Conservation (phyloP, 2,329 filamentous ascomycete species). For the Akanthomyces lecanii region DNA sequence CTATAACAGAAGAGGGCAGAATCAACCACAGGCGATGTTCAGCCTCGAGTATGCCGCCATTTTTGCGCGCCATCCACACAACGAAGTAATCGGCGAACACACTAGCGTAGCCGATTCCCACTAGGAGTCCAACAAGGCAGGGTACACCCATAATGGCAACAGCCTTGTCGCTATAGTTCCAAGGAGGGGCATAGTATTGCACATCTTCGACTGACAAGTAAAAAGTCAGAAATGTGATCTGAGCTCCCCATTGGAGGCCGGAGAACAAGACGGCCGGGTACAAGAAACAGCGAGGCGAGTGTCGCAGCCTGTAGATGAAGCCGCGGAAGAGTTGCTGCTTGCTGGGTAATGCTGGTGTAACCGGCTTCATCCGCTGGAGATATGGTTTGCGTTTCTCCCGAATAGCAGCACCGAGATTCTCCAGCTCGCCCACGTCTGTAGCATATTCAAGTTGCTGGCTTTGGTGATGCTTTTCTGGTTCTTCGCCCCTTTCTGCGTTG, state of each 20-base stretch:
- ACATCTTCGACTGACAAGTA: slow-evolving; percentile 56
- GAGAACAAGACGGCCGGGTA: slow-evolving; percentile 56
- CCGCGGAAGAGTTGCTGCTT: slow-evolving; percentile 41
- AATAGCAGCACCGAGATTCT: not conserved
- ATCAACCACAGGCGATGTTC: slow-evolving; percentile 51
- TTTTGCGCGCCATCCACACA: slow-evolving; percentile 49
- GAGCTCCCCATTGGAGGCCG: slow-evolving; percentile 55
- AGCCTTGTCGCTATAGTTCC: slow-evolving; percentile 50
- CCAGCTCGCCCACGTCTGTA: not conserved
- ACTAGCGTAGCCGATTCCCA: slow-evolving; percentile 55
- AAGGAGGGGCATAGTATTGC: slow-evolving; percentile 49
- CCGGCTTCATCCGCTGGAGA: slow-evolving; percentile 50
- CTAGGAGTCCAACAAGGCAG: slow-evolving; percentile 48
- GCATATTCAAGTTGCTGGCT: slow-evolving; percentile 15
- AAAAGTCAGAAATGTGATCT: slow-evolving; percentile 57
- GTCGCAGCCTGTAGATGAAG: slow-evolving; percentile 48
- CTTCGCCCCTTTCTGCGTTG: slow-evolving; percentile 10
- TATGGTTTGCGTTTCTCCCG: slow-evolving; percentile 29
- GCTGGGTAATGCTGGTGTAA: slow-evolving; percentile 45
- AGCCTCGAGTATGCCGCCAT: slow-evolving; percentile 51
- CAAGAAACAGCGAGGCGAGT: slow-evolving; percentile 53
- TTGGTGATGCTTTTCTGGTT: slow-evolving; percentile 19
- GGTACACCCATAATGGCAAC: slow-evolving; percentile 57
- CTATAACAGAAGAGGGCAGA: slow-evolving; percentile 45
- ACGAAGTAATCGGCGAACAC: slow-evolving; percentile 54